Conservation (phyloP, 352 stramenopile genomes). For the Phytopythium oedochilum region DNA sequence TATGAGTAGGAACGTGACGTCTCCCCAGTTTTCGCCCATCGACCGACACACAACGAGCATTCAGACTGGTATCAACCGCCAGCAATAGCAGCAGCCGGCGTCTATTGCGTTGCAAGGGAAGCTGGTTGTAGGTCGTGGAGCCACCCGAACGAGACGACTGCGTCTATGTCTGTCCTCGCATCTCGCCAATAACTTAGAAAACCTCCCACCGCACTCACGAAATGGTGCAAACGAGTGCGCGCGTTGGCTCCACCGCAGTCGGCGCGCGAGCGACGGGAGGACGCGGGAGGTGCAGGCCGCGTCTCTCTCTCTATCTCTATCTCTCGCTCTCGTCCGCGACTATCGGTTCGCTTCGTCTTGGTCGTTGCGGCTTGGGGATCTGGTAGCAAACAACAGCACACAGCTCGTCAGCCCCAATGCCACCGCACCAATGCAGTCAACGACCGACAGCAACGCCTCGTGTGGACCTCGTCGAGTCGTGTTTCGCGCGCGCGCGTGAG, state of each 20-base stretch:
- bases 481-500: not conserved
- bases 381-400: not conserved
- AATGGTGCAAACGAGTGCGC: constrained; percentile 1
- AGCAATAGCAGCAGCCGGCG: not conserved
- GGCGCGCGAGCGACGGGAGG: not conserved
- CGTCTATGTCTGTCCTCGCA: constrained; percentile 8
- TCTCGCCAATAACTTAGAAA: constrained; percentile 6
- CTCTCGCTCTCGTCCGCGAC: not conserved
- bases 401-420: not conserved
- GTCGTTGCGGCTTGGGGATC: not conserved
- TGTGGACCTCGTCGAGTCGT: not conserved
- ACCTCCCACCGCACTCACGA: constrained; percentile 1
- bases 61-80: not conserved
- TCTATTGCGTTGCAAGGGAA: not conserved
- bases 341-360: not conserved
- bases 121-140: not conserved
- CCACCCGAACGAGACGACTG: not conserved
- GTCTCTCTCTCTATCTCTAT: no score
- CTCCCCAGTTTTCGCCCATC: not conserved
- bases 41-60: no score
- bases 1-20: constrained; percentile 43
- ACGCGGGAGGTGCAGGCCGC: not conserved
- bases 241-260: not conserved
- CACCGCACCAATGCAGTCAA: not conserved
- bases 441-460: not conserved